Evolutionary conservation across 1,284 basidiomycete genomes (phyloP).

Genomic region (Paramarasmius palmivorus): DNA sequence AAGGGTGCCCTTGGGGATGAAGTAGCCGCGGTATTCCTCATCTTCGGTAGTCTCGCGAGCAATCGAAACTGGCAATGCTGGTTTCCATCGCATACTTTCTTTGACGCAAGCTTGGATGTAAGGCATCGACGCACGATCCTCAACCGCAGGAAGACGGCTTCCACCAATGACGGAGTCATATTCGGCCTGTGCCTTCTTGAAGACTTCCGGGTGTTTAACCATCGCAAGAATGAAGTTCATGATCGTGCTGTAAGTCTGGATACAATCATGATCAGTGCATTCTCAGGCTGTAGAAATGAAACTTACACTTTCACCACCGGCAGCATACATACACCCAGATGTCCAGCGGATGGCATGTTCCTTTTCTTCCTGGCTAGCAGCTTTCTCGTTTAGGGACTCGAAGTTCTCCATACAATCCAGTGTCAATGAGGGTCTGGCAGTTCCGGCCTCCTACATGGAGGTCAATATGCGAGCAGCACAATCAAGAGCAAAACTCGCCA

Average conservation of each 20-base stretch:
- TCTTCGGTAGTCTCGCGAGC: slow-evolving; percentile 12
- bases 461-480: neutral
- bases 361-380: neutral
- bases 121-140: slow-evolving; percentile 1
- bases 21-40: slow-evolving; percentile 25
- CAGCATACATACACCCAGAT: neutral
- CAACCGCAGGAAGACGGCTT: neutral
- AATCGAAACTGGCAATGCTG: neutral
- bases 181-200: slow-evolving; percentile 7
- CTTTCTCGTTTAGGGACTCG: neutral
- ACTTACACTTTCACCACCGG: neutral
- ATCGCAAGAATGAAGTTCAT: too few species aligned
- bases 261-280: too few species aligned
- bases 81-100: neutral
- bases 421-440: neutral
- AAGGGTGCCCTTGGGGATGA: slow-evolving; percentile 25
- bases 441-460: neutral
- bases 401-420: slow-evolving; percentile 2
- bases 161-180: slow-evolving; percentile 2
- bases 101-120: neutral
- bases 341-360: slow-evolving; percentile 2
- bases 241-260: too few species aligned
- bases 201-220: neutral
- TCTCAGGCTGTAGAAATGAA: neutral
- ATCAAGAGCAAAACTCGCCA: neutral